phyloP scores from a whole-genome alignment of 2,329 filamentous ascomycete genomes.

The Cladophialophora chaetospira region DNA sequence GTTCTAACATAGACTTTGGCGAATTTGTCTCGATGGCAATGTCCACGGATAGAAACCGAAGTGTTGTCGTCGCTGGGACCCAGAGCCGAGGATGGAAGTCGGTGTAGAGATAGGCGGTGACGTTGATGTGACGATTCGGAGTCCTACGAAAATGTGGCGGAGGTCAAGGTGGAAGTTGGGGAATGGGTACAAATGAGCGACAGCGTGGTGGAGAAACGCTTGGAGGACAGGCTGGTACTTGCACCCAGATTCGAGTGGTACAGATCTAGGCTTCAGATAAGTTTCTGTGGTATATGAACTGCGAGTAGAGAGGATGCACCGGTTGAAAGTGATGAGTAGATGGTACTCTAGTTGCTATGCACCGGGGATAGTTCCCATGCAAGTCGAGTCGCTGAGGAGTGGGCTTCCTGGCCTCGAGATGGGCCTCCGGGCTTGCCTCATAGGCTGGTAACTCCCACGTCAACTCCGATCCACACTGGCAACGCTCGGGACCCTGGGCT shows the following conservation, averaged over 20 bases:
- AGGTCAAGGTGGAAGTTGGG: conserved; percentile 2
- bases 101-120: background rate
- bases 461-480: conserved; percentile 5
- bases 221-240: background rate
- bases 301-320: background rate
- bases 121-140: conserved; percentile 11
- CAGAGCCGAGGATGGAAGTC: background rate
- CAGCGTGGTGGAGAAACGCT: conserved; percentile 1
- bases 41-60: conserved; percentile 24
- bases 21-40: background rate
- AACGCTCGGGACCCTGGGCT: conserved; percentile 2
- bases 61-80: conserved; percentile 4
- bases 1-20: conserved; percentile 52
- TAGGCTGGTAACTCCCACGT: too few relatives aligned
- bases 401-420: conserved; percentile 2
- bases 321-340: conserved; percentile 15
- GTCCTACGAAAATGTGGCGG: conserved; percentile 1
- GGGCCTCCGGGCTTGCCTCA: conserved; percentile 14
- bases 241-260: too few relatives aligned
- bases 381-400: conserved; percentile 10
- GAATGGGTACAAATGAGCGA: conserved; percentile 11
- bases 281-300: background rate
- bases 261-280: background rate
- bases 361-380: conserved; percentile 8
- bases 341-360: background rate